Evolutionary conservation across 257 asterid species (phyloP).

Genomic region (Forsythia suspensa): DNA sequence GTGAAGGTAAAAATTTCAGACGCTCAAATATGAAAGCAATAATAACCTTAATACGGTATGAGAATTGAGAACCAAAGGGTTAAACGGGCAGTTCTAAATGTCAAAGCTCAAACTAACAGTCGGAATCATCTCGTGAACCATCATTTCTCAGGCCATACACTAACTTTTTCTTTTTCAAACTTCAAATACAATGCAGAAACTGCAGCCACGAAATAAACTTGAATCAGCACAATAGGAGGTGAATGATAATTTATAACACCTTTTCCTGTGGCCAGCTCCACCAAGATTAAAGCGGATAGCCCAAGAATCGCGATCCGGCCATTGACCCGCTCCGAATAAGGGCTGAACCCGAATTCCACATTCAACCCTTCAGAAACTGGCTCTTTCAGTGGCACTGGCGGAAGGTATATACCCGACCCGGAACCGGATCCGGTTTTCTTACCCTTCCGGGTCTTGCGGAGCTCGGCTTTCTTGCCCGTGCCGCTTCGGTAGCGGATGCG

Average conservation of each 20-base stretch:
- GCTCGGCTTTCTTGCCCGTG: slow-evolving; percentile 78
- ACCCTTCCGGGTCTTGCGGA: slow-evolving; percentile 61
- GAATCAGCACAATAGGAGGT: slow-evolving; percentile 75
- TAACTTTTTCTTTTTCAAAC: slow-evolving; percentile 73
- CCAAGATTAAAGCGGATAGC: slow-evolving; percentile 68
- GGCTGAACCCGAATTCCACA: slow-evolving; percentile 93
- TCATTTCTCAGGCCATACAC: slow-evolving; percentile 69
- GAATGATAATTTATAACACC: slow-evolving; percentile 82
- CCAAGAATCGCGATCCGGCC: slow-evolving; percentile 86
- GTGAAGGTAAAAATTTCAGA: too few species aligned
- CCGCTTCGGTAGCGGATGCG: slow-evolving; percentile 83
- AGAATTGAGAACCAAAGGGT: not conserved
- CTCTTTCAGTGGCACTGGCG: slow-evolving; percentile 75
- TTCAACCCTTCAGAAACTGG: slow-evolving; percentile 69
- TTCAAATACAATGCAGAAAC: slow-evolving; percentile 73
- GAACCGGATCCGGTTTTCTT: slow-evolving; percentile 58
- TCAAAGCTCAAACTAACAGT: not conserved
- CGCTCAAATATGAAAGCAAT: not conserved
- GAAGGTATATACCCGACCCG: slow-evolving; percentile 67
- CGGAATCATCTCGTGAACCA: not conserved
- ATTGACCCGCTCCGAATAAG: slow-evolving; percentile 75
- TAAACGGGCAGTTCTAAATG: not conserved
- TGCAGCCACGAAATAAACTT: slow-evolving; percentile 86
- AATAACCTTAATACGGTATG: not conserved
- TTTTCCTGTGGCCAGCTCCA: slow-evolving; percentile 92